A percentile compares a stretch with the other conserved stretches of the same genome.
phyloP scores from a whole-genome alignment of 495 filamentous ascomycete species.

The Xylaria nigripes region DNA sequence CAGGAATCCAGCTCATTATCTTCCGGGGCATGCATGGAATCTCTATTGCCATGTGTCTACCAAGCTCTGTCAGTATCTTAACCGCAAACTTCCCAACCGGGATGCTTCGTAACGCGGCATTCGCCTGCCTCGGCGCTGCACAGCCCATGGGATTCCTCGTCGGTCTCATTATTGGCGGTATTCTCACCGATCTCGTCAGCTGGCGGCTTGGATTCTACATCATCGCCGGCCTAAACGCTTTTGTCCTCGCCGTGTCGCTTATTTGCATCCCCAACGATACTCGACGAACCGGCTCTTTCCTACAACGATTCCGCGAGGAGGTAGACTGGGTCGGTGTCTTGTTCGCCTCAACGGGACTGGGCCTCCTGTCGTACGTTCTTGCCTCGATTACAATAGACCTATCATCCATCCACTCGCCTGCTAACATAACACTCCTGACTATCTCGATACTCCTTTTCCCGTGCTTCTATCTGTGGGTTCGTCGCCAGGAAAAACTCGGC shows the following conservation, averaged over 20 bases:
- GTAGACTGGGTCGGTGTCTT: slow-evolving; percentile 47
- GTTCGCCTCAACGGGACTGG: slow-evolving; percentile 35
- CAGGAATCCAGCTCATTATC: slow-evolving; percentile 41
- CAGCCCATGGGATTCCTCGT: slow-evolving; percentile 44
- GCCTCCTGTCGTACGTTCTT: slow-evolving; percentile 42
- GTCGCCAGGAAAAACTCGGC: slow-evolving; percentile 33
- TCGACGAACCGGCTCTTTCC: not conserved
- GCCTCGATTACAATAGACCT: slow-evolving; percentile 2
- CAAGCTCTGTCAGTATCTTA: slow-evolving; percentile 43
- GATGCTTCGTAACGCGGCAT: slow-evolving; percentile 38
- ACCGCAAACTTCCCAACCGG: slow-evolving; percentile 37
- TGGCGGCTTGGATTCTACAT: slow-evolving; percentile 47
- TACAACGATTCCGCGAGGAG: slow-evolving; percentile 17
- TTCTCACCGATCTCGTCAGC: slow-evolving; percentile 38
- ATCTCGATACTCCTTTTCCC: slow-evolving; percentile 36
- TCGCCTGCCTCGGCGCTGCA: slow-evolving; percentile 41
- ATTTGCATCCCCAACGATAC: slow-evolving; percentile 1
- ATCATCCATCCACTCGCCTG: slow-evolving; percentile 22
- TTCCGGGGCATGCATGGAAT: slow-evolving; percentile 46
- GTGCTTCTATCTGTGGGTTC: slow-evolving; percentile 40
- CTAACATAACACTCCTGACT: slow-evolving; percentile 30
- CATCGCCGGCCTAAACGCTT: slow-evolving; percentile 29
- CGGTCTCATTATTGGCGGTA: slow-evolving; percentile 44
- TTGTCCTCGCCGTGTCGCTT: slow-evolving; percentile 14
- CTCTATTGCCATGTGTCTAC: slow-evolving; percentile 42